Evolutionary conservation across 495 filamentous ascomycete species (phyloP), one percentile per base, ranked within the genome.

Genomic region (Talaromyces ruber): DNA sequence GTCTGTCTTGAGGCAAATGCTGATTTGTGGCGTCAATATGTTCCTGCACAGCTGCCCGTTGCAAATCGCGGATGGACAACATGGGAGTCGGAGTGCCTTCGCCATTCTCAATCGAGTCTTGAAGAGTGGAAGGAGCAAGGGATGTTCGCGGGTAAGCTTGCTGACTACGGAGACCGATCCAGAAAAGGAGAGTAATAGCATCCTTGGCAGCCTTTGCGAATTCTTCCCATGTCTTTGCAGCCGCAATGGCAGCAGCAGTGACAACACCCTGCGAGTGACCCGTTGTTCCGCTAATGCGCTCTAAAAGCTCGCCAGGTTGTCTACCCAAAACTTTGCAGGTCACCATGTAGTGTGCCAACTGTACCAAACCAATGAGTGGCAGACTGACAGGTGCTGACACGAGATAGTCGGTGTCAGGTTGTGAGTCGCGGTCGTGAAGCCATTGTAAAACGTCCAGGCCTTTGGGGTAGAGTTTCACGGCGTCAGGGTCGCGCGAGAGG

Each of bases 91-190:
- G 95, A 4, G 81, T 83, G 22, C 95, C 95, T 72, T 99, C 95
- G 6, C 94, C 93, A 75, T 93, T 87, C 68, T 97, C 93, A 61
- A 91, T 82, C 0, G 94, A 96, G 69, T 99, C 95, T 70, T 93
- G 92, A n/a, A 97, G 82, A 64, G 91, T 88, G 1, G 84, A 85
- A 1, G 95, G 95, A n/a, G 92, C 88, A 59, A 99, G 80, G 1
- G 95, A 97, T 2, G 95, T 98, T 58, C 86, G 86, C 52, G 95
- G 95, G 68, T 96, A 99, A 1, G 92, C 92, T 71, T 99, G 95
- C 70, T 99, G 95, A 72, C 93, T 97, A 65, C 95, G 90, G n/a
- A 93, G 84, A 64, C 95, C 95, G 65, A 99, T 98, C 95, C 94
- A 99, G 79, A 99, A 99, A n/a, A 99, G 88, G 62, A 95, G 88